Evolutionary conservation across 2,329 filamentous ascomycete species (phyloP).

Genomic region (Neophaeococcomyces mojaviensis): DNA sequence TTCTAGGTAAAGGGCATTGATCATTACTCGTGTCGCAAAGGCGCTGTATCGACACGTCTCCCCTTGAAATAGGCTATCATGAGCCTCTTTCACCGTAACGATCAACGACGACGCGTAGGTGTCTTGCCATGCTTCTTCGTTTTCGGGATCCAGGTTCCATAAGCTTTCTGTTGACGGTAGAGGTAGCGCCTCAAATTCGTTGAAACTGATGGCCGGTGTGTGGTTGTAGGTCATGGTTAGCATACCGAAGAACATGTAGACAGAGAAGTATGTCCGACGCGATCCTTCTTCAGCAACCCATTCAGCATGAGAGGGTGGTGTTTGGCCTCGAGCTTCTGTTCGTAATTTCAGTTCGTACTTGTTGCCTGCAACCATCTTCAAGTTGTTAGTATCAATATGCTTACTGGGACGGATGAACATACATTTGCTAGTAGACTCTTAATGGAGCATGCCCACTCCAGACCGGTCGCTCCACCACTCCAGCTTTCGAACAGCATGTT

Average conservation of each 20-base stretch:
- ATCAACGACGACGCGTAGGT: conserved; percentile 62
- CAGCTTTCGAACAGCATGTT: conserved; percentile 99
- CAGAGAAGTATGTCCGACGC: conserved; percentile 91
- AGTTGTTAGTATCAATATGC: conserved; percentile 19
- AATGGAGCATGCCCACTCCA: conserved; percentile 98
- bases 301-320: conserved; percentile 69
- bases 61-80: conserved; percentile 92
- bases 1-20: conserved; percentile 95
- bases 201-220: conserved; percentile 95
- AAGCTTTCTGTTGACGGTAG: conserved; percentile 88
- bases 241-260: conserved; percentile 97
- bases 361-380: conserved; percentile 86
- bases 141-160: conserved; percentile 77
- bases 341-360: conserved; percentile 92
- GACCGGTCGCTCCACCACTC: conserved; percentile 94
- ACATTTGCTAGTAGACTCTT: conserved; percentile 90
- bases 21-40: conserved; percentile 95
- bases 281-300: conserved; percentile 98
- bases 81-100: conserved; percentile 85
- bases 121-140: conserved; percentile 79
- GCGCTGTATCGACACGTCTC: conserved; percentile 87
- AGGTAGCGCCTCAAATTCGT: conserved; percentile 90
- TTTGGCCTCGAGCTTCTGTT: conserved; percentile 73
- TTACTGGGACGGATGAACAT: conserved; percentile 20
- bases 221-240: conserved; percentile 95